Evolutionary conservation across 805 yeast species (phyloP), one percentile per base, ranked within the genome.

Genomic region (Alloascoidea africana): DNA sequence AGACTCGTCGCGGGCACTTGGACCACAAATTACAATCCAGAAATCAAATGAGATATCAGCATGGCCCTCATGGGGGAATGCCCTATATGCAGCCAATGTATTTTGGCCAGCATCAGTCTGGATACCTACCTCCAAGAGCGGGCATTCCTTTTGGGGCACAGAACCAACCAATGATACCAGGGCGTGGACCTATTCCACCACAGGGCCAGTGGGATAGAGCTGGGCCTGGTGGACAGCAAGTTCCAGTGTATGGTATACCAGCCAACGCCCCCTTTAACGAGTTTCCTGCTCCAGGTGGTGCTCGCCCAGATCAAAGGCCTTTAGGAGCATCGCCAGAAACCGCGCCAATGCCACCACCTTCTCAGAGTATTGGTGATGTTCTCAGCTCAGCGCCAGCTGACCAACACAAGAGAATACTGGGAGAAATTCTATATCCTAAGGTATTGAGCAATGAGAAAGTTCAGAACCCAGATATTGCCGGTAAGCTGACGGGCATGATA

Each of bases 401-500:
- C 55, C 89, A 80, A 58, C 95, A 86, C 70, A 89, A 89, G 84
- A 89, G 94, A 74, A 73, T 86, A 58, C 74, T 91, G 58, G 98
- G 98, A 66, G 96, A 91, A 73, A 94, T 86, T 58, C 72, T 91
- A 57, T 91, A 89, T 73, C 86, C 93, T 56, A 83, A 77, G 73
- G 81, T 91, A 55, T 76, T 79, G 47, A 76, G 86, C 48, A 76
- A 83, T 45, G 86, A 83, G 55, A 81, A 81, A 66, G 84, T 87
- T 53, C 76, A 76, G 52, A 94, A 86, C 56, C 81, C 80, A 42
- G 95, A 86, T 65, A 85, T 94, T 55, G 96, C 96, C 49, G 95
- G 96, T 67, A 89, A 87, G 70, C 84, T 91, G 60, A 91, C 98
- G 48, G 96, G 97, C 69, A 91, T 91, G 97, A 76, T 91, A 69